Percentiles rank a stretch among this genome's conserved stretches.
These are phyloP conservation scores for Solanum corneliomulleri DNA, from an alignment of 257 asterid genomes.

Conservation along the genomic window DNA sequence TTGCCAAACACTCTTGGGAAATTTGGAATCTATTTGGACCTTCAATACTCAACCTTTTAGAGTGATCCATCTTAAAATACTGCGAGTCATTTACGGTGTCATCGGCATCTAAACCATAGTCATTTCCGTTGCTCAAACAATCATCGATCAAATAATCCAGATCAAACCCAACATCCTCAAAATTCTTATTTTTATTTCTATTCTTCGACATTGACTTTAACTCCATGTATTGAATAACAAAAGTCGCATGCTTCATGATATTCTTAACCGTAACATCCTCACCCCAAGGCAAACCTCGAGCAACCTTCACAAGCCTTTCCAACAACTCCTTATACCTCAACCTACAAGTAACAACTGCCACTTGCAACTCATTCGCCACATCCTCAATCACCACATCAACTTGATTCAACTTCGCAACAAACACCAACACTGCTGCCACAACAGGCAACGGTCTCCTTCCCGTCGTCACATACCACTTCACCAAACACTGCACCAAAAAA, in stretches of 20 bases:
- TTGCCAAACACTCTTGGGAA: conserved; percentile 49
- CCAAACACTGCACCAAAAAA: conserved; percentile 70
- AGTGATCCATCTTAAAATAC: conserved; percentile 30
- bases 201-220: conserved; percentile 39
- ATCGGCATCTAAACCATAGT: conserved; percentile 6
- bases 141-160: conserved; percentile 39
- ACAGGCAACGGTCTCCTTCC: conserved; percentile 77
- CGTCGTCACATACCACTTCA: conserved; percentile 79
- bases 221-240: conserved; percentile 80
- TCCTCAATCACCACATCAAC: conserved; percentile 42
- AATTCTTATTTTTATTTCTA: conserved; percentile 5
- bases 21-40: conserved; percentile 28
- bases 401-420: conserved; percentile 51
- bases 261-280: conserved; percentile 60
- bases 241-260: conserved; percentile 51
- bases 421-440: conserved; percentile 68
- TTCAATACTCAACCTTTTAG: conserved; percentile 3
- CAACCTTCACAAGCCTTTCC: conserved; percentile 60
- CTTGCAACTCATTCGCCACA: conserved; percentile 41
- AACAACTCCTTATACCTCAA: conserved; percentile 64
- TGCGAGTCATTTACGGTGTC: conserved; percentile 19
- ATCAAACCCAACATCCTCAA: conserved; percentile 25
- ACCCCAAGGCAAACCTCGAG: conserved; percentile 76
- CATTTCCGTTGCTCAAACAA: conserved; percentile 28
- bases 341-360: conserved; percentile 43